Base-by-base conservation (phyloP, 1,284 basidiomycete genomes). In the Ustilago loliicola region DNA sequence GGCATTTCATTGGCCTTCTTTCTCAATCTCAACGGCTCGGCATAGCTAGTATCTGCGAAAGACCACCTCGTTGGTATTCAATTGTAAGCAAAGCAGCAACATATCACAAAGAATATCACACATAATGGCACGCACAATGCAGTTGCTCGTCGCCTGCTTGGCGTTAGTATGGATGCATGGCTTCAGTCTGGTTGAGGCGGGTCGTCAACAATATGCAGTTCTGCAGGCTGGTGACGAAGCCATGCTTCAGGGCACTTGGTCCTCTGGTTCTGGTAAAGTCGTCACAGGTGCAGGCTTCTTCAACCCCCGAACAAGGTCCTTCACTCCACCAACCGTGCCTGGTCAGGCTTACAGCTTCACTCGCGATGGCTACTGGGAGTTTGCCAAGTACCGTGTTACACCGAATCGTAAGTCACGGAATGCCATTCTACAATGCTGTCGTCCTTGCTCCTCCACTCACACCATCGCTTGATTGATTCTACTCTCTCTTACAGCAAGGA, bases 301-400 rank as follows among this genome's bases (percentile, higher is more conserved):
- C 42, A 45, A 45, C 1, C 42, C 42, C 21, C 42, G 42, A 45
- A 45, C 42, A 45, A 45, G 42, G 42, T 45, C 42, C 3, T 86
- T 86, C 71, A 83, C 27, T 15, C 59, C 82, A 11, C 85, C 85
- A 5, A 47, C 48, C 2, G 79, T 78, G 3, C 66, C 83, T 2
- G 85, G 85, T 4, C 68, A 77, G 45, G 77, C 83, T 10, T 85
- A 86, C 76, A 85, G 83, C 65, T 86, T 86, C 65, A 80, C 82
- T 3, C 69, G 60, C n/a, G 84, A 84, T 61, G 85, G 85, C 2
- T 82, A 67, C 58, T 86, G 84, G 83, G 85, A 86, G 73, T 73
- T 85, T 68, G 79, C 83, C 21, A 80, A 75, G 56, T 77, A 83
- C 60, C 66, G 81, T 57, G 83, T 83, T 27, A 68, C 63, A 10